Evolutionary conservation across 2,329 filamentous ascomycete genomes (phyloP).

Genomic region (Blumeriella jaapii): DNA sequence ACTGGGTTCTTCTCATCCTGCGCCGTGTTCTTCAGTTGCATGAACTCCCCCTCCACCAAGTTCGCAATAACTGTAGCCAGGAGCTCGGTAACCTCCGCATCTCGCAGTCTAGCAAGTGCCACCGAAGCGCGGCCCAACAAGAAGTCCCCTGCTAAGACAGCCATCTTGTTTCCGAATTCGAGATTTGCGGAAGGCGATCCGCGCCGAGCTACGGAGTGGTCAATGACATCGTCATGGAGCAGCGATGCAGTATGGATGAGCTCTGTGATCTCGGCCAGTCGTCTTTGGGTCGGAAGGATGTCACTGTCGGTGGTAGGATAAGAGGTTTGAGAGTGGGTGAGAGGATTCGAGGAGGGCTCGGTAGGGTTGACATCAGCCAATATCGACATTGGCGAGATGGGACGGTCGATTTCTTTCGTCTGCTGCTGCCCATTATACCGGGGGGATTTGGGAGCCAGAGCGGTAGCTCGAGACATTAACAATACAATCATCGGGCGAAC

Average conservation of each 20-base stretch:
- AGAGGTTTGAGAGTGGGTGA: slow-evolving; percentile 30
- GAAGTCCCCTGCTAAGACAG: slow-evolving; percentile 94
- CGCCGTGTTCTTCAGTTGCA: slow-evolving; percentile 97
- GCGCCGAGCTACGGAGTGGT: slow-evolving; percentile 76
- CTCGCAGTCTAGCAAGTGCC: slow-evolving; percentile 76
- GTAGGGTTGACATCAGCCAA: slow-evolving; percentile 78
- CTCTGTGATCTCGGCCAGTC: slow-evolving; percentile 92
- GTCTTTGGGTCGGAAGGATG: slow-evolving; percentile 85
- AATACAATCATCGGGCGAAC: slow-evolving; percentile 88
- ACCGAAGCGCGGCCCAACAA: slow-evolving; percentile 87
- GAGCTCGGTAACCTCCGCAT: slow-evolving; percentile 90
- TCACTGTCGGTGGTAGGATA: slow-evolving; percentile 38
- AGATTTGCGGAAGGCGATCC: slow-evolving; percentile 82
- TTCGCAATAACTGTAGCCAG: slow-evolving; percentile 95
- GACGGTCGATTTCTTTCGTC: slow-evolving; percentile 39
- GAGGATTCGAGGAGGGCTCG: slow-evolving; percentile 36
- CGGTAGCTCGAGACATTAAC: slow-evolving; percentile 89
- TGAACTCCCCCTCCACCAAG: slow-evolving; percentile 96
- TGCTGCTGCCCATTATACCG: slow-evolving; percentile 29
- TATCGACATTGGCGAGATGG: slow-evolving; percentile 47
- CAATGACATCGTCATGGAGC: slow-evolving; percentile 96
- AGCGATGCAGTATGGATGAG: slow-evolving; percentile 94
- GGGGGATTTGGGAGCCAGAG: slow-evolving; percentile 56
- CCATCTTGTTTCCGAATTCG: slow-evolving; percentile 98
- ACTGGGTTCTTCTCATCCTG: slow-evolving; percentile 72